phyloP scores from a whole-genome alignment of 2,329 filamentous ascomycete species.

The Aspergillus ochraceus region DNA sequence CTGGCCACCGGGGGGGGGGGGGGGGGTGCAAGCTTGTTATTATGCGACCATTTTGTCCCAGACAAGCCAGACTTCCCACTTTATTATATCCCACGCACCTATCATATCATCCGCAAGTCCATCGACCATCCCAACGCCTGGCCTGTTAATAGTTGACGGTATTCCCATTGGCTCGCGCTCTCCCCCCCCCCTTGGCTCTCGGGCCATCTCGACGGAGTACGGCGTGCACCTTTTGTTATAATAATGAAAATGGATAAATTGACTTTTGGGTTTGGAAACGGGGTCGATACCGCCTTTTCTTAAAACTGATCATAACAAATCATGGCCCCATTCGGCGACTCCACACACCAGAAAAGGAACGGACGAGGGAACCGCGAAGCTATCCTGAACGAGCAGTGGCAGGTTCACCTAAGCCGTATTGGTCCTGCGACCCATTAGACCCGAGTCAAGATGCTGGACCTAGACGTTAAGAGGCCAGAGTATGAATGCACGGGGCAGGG shows the following conservation, averaged over 20 bases:
- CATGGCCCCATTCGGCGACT: slow-evolving; percentile 10
- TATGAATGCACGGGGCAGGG: background rate
- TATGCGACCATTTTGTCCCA: background rate
- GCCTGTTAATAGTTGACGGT: background rate
- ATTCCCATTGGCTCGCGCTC: background rate
- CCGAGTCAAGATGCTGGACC: too few relatives aligned
- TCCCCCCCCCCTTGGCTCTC: background rate
- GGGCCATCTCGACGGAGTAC: background rate
- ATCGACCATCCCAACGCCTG: background rate
- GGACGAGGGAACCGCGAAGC: slow-evolving; percentile 10
- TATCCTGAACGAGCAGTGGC: background rate
- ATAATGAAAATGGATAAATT: background rate
- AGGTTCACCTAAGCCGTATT: background rate
- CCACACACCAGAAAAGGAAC: slow-evolving; percentile 8
- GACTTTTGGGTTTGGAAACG: slow-evolving; percentile 17
- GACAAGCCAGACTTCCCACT: background rate
- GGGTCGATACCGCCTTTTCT: slow-evolving; percentile 8
- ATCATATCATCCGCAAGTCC: background rate
- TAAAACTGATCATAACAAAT: slow-evolving; percentile 10
- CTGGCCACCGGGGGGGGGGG: background rate
- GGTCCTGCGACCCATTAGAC: background rate
- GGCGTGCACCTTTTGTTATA: background rate
- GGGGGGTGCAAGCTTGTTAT: background rate
- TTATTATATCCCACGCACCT: background rate
- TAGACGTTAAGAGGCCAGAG: background rate